Evolutionary conservation across 2,329 filamentous ascomycete genomes (phyloP), one percentile per base, ranked within the genome.

Genomic region (Sporothrix phasma): DNA sequence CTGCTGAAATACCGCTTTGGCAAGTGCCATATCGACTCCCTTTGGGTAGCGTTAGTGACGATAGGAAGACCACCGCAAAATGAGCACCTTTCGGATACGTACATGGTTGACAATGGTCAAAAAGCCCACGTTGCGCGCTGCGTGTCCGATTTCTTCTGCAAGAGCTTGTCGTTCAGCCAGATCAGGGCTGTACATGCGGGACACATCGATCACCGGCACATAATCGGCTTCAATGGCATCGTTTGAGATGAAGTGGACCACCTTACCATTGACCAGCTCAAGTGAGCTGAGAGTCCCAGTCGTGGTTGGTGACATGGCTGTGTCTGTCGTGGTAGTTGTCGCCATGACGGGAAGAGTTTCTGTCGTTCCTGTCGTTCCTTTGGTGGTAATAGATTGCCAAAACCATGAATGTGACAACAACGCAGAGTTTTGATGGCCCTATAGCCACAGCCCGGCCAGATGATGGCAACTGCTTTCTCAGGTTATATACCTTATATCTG

Each of bases 151-250:
- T 49, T 76, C 69, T 13, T 69, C 68, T 2, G 79, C 76, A 3
- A 80, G 73, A 7, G 69, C 69, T 56, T 74, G 69, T 1, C 78
- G 75, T 17, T 76, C 74, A 3, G 72, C 68, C 0, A 74, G 61
- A 1, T 70, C 64, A 2, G 69, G 64, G 61, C 74, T 78, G 68
- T 74, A 74, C n/a, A 79, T 71, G 15, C 69, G 68, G 0, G 76
- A 72, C 2, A 79, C 70, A 66, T 81, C 78, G 58, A 81, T 77
- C 43, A 80, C 69, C 1, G 77, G 76, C 15, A 80, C 76, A 49
- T 73, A 67, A 39, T 72, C 69, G 5, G 68, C 26, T 7, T 67
- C 66, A 0, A 67, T 68, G 0, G 70, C 68, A 7, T 67, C 45
- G 47, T 72, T 72, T n/a, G 71, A 72, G 7, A 66, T 60, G 56